These are phyloP conservation scores for Macrotyloma uniflorum DNA, from an alignment of 306 rosid genomes.

Conservation along the genomic window DNA sequence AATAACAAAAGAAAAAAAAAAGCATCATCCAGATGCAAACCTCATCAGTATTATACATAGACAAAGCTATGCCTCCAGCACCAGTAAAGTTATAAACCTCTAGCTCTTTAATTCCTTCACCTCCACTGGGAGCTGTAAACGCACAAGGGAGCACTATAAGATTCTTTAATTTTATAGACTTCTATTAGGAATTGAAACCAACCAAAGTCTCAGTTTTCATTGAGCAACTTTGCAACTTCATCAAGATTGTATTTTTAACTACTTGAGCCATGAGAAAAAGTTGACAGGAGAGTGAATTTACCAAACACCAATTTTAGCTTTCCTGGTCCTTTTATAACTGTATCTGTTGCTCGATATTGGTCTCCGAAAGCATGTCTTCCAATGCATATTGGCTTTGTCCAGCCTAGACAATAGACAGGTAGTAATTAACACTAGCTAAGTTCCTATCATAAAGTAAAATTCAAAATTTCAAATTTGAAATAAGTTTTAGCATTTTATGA, in stretches of 20 bases:
- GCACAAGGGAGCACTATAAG: constrained; percentile 27
- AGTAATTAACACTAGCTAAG: constrained; percentile 24
- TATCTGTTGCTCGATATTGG: constrained; percentile 93
- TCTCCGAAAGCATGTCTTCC: constrained; percentile 99
- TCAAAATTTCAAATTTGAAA: constrained; percentile 24
- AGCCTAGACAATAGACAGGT: constrained; percentile 55
- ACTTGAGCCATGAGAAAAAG: constrained; percentile 22
- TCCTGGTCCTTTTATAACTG: constrained; percentile 84
- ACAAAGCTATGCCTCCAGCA: constrained; percentile 86
- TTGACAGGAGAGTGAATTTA: constrained; percentile 45
- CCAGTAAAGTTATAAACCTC: constrained; percentile 89
- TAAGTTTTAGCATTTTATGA: constrained; percentile 13
- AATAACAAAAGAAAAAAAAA: background rate
- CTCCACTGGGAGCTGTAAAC: constrained; percentile 67
- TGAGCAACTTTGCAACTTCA: constrained; percentile 23
- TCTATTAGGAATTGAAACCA: constrained; percentile 6
- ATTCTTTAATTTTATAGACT: constrained; percentile 20
- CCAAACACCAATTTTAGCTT: constrained; percentile 87
- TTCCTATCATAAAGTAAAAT: constrained; percentile 14
- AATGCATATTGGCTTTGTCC: constrained; percentile 96
- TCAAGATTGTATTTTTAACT: constrained; percentile 28
- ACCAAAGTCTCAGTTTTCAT: background rate
- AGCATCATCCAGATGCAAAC: constrained; percentile 44
- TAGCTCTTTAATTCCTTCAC: constrained; percentile 66
- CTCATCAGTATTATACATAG: constrained; percentile 98